These are phyloP conservation scores for Kazachstania martiniae DNA, from an alignment of 805 yeast genomes.

Conservation along the genomic window DNA sequence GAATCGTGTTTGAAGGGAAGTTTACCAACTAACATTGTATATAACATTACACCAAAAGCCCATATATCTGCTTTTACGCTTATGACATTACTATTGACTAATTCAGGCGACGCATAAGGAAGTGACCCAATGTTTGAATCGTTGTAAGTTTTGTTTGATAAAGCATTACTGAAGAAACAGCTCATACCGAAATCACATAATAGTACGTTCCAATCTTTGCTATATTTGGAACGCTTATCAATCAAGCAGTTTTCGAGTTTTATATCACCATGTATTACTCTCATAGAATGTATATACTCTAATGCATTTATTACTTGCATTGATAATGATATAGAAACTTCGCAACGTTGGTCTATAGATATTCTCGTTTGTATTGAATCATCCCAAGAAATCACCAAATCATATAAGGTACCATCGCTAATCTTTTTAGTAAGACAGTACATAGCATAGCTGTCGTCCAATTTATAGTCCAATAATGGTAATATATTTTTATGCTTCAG, in stretches of 20 bases:
- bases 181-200: constrained; percentile 91
- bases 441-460: constrained; percentile 45
- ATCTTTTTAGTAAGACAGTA: constrained; percentile 65
- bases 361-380: constrained; percentile 26
- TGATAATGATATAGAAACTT: constrained; percentile 29
- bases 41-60: constrained; percentile 79
- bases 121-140: constrained; percentile 60
- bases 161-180: too few relatives aligned
- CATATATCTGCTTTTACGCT: constrained; percentile 74
- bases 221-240: not conserved
- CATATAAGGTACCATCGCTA: constrained; percentile 73
- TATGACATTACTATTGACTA: constrained; percentile 29
- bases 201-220: constrained; percentile 31
- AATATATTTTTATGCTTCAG: constrained; percentile 50
- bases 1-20: constrained; percentile 79
- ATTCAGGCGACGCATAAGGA: constrained; percentile 89
- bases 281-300: constrained; percentile 47
- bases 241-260: constrained; percentile 73
- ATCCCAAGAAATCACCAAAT: constrained; percentile 63
- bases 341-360: constrained; percentile 27
- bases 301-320: constrained; percentile 50
- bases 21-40: constrained; percentile 60
- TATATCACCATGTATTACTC: constrained; percentile 69
- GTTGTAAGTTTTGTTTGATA: not conserved
- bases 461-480: constrained; percentile 48